phyloP scores from a whole-genome alignment of 148 eudicot genomes.

The Rhododendron griersonianum region DNA sequence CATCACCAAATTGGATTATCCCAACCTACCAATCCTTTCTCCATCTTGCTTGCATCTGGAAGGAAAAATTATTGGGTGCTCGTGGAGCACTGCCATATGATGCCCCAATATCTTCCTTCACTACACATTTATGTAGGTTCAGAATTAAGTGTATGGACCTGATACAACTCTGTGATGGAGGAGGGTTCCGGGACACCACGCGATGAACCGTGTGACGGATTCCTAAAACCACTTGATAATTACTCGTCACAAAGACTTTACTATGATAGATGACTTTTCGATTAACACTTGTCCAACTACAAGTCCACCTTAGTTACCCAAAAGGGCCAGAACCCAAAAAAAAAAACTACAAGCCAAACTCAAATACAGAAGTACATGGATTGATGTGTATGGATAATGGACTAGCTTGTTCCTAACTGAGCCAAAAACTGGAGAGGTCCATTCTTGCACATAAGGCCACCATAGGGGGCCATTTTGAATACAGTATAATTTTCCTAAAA shows the following conservation, averaged over 20 bases:
- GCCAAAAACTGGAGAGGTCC: no score
- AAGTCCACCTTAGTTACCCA: no score
- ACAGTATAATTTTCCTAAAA: no score
- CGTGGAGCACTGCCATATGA: no score
- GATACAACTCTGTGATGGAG: background rate
- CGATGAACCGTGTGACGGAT: background rate
- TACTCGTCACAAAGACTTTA: background rate
- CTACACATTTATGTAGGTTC: background rate
- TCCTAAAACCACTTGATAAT: no score
- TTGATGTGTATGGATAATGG: no score
- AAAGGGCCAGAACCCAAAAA: no score
- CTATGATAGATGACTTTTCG: background rate
- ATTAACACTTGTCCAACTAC: background rate
- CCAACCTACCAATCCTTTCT: background rate
- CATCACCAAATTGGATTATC: background rate
- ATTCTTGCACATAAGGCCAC: no score
- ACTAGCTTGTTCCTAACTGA: no score
- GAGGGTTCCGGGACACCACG: background rate
- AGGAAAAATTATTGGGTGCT: background rate
- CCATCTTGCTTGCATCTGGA: background rate
- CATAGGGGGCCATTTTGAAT: no score
- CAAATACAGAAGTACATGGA: no score
- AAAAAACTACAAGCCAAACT: no score
- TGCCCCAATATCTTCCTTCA: background rate
- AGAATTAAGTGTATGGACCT: background rate